These are phyloP conservation scores for Pisolithus thermaeus DNA, from an alignment of 1,284 basidiomycete species.

Conservation along the genomic window DNA sequence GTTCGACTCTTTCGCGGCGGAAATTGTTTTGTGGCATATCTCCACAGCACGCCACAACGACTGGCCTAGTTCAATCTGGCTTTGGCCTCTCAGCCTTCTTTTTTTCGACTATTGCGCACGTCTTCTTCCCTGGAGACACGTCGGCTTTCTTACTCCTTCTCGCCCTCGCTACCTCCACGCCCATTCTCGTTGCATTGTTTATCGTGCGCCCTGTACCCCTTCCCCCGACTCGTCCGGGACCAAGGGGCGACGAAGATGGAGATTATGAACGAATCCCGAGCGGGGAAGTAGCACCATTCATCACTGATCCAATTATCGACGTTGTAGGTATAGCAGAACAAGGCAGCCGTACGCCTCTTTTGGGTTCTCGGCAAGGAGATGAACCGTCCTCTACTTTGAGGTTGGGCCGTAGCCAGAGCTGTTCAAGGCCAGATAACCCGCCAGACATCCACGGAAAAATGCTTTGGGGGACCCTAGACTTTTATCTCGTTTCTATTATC, in stretches of 20 bases:
- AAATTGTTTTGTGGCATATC: not conserved
- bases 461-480: slow-evolving; percentile 52
- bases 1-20: too few relatives aligned
- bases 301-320: slow-evolving; percentile 24
- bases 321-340: slow-evolving; percentile 14
- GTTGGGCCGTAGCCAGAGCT: slow-evolving; percentile 3
- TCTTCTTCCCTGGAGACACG: slow-evolving; percentile 65
- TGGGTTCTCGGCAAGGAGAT: slow-evolving; percentile 10
- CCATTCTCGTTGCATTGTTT: slow-evolving; percentile 64
- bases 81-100: slow-evolving; percentile 81
- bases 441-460: slow-evolving; percentile 45
- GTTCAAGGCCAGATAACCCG: slow-evolving; percentile 11
- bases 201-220: slow-evolving; percentile 57
- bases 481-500: slow-evolving; percentile 69
- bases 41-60: slow-evolving; percentile 61
- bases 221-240: slow-evolving; percentile 18
- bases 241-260: not conserved
- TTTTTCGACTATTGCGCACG: slow-evolving; percentile 65
- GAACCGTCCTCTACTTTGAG: slow-evolving; percentile 11
- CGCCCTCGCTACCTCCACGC: slow-evolving; percentile 61
- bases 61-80: slow-evolving; percentile 73
- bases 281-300: slow-evolving; percentile 15
- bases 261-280: slow-evolving; percentile 13
- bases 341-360: slow-evolving; percentile 15
- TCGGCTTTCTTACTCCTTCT: slow-evolving; percentile 66